phyloP scores from a whole-genome alignment of 441 rosid genomes.

The Macaranga tanarius region DNA sequence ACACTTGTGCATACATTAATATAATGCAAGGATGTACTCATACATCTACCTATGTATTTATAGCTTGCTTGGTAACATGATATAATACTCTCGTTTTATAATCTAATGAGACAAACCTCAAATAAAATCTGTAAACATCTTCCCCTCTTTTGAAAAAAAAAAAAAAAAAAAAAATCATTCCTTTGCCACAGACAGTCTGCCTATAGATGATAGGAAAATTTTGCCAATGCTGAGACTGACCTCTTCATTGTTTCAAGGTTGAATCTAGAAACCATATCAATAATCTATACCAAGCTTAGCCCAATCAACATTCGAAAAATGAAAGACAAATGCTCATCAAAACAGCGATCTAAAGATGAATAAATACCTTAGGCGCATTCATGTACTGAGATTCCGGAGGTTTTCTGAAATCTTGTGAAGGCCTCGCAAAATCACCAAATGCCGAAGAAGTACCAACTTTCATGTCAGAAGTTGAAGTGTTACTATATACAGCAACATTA shows the following conservation, averaged over 20 bases:
- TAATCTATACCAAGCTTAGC: neutral
- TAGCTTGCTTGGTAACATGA: neutral
- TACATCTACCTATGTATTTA: neutral
- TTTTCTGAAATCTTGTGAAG: slow-evolving; percentile 37
- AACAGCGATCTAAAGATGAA: slow-evolving; percentile 11
- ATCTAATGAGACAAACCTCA: neutral
- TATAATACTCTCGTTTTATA: neutral
- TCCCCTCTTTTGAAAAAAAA: neutral
- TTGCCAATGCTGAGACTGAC: neutral
- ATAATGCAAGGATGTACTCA: neutral
- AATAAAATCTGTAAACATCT: neutral
- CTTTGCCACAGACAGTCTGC: neutral
- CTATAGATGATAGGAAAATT: neutral
- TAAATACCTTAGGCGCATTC: slow-evolving; percentile 39
- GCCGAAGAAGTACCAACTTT: slow-evolving; percentile 25
- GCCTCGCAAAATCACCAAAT: slow-evolving; percentile 25
- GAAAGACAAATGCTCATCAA: neutral
- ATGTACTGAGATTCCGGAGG: slow-evolving; percentile 31
- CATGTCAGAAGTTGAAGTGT: slow-evolving; percentile 36
- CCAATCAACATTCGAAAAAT: neutral
- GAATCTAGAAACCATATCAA: neutral
- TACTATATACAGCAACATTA: slow-evolving; percentile 28
- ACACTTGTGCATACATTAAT: neutral
- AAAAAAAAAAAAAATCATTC: neutral
- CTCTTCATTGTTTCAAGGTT: neutral